Evolutionary conservation across 805 yeast species (phyloP).

Genomic region (Candida nemodendra): DNA sequence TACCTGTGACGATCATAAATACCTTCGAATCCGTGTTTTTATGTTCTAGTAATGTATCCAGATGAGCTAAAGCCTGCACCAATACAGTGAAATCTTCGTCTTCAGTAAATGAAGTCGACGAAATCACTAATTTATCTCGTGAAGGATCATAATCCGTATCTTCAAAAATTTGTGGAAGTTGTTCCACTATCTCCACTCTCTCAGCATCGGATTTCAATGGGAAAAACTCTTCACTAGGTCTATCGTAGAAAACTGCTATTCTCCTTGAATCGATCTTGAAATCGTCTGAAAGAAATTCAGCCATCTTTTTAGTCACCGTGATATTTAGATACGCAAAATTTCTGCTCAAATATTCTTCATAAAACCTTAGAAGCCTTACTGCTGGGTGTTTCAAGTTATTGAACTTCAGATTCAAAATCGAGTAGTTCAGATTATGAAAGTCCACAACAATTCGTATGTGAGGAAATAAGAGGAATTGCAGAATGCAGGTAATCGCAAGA

Average conservation of each 20-base stretch:
- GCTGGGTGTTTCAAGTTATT: constrained; percentile 54
- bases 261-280: constrained; percentile 51
- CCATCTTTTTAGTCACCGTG: constrained; percentile 80
- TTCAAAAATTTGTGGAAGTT: constrained; percentile 34
- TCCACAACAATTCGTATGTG: constrained; percentile 73
- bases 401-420: constrained; percentile 71
- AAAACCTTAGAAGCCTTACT: constrained; percentile 55
- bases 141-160: constrained; percentile 19
- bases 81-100: constrained; percentile 84
- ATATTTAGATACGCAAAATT: constrained; percentile 66
- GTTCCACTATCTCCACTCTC: constrained; percentile 32
- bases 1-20: constrained; percentile 87
- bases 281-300: constrained; percentile 49
- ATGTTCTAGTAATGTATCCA: constrained; percentile 42
- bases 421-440: constrained; percentile 94
- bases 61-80: constrained; percentile 61
- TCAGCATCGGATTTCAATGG: constrained; percentile 42
- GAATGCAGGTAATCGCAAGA: constrained; percentile 58
- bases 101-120: constrained; percentile 92
- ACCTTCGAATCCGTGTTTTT: constrained; percentile 43
- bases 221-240: constrained; percentile 70
- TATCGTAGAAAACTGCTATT: constrained; percentile 73
- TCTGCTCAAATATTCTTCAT: constrained; percentile 63
- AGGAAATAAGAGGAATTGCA: constrained; percentile 41
- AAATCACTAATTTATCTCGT: constrained; percentile 64